Percentiles rank a stretch among this genome's conserved stretches.
Evolutionary conservation across 768 basidiomycete genomes (phyloP).

Genomic region (Psilocybe cyanescens): DNA sequence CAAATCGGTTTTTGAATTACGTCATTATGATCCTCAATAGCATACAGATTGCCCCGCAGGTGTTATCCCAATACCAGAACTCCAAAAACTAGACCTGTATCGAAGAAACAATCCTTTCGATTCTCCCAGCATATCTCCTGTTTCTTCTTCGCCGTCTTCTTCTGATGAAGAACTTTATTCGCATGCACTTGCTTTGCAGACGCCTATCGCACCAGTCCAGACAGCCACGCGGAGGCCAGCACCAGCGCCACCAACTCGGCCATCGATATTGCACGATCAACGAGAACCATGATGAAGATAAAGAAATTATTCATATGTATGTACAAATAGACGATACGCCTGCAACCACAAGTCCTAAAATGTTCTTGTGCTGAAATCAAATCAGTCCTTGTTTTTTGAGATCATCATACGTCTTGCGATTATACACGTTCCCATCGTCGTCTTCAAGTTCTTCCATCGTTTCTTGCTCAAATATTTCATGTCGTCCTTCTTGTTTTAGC

Average conservation of each 20-base stretch:
- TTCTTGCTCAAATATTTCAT: slow-evolving; percentile 92
- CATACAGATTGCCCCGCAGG: slow-evolving; percentile 61
- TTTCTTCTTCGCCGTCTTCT: slow-evolving; percentile 78
- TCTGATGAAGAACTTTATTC: slow-evolving; percentile 87
- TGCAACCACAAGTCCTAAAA: not conserved
- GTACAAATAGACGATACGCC: not conserved
- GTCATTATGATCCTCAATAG: not conserved
- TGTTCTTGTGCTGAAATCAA: slow-evolving; percentile 31
- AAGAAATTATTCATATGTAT: slow-evolving; percentile 3
- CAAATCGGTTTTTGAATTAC: slow-evolving; percentile 1
- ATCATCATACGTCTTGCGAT: slow-evolving; percentile 97
- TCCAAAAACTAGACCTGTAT: slow-evolving; percentile 34
- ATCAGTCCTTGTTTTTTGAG: slow-evolving; percentile 95
- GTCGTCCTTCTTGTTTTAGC: slow-evolving; percentile 94
- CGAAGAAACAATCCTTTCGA: slow-evolving; percentile 72
- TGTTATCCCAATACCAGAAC: slow-evolving; percentile 47
- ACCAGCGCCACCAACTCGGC: slow-evolving; percentile 46
- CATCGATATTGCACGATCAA: slow-evolving; percentile 16
- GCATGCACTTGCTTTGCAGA: slow-evolving; percentile 70
- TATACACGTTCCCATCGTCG: slow-evolving; percentile 98
- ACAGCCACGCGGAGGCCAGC: slow-evolving; percentile 35
- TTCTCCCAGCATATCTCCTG: slow-evolving; percentile 62
- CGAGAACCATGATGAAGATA: slow-evolving; percentile 16
- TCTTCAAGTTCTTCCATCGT: slow-evolving; percentile 99
- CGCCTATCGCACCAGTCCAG: slow-evolving; percentile 69